phyloP scores from a whole-genome alignment of 2,329 filamentous ascomycete genomes.

The Fusarium sp. region DNA sequence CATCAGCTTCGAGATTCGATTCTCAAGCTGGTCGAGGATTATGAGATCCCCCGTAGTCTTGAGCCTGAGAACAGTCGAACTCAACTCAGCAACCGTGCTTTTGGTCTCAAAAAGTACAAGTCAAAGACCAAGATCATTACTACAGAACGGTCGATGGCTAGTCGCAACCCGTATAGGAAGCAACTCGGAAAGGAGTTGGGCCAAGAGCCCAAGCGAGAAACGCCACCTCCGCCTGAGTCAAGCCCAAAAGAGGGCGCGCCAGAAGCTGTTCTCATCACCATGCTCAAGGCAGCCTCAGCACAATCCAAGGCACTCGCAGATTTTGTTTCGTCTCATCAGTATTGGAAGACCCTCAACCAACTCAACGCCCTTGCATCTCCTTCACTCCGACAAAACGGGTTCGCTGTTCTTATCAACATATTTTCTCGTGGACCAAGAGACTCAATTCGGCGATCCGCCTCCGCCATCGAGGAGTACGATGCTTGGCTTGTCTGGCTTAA shows the following conservation, averaged over 20 bases:
- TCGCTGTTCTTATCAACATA: conserved; percentile 77
- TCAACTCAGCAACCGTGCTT: conserved; percentile 77
- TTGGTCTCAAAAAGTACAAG: conserved; percentile 67
- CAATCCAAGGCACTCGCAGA: conserved; percentile 83
- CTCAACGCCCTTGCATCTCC: conserved; percentile 71
- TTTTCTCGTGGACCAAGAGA: conserved; percentile 78
- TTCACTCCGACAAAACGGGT: conserved; percentile 73
- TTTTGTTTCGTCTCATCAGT: conserved; percentile 84
- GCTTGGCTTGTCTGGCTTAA: conserved; percentile 87
- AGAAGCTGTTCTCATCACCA: conserved; percentile 71
- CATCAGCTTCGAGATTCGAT: conserved; percentile 84
- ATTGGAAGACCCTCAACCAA: conserved; percentile 84
- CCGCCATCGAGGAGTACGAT: conserved; percentile 81
- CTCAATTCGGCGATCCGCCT: conserved; percentile 74
- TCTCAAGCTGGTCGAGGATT: conserved; percentile 82
- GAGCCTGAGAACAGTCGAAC: conserved; percentile 69
- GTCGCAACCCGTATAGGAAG: conserved; percentile 68
- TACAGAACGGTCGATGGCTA: conserved; percentile 62
- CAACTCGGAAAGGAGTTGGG: conserved; percentile 39
- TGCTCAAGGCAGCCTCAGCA: conserved; percentile 80
- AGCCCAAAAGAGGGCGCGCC: conserved; percentile 53
- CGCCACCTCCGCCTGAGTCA: conserved; percentile 10
- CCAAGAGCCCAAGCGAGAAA: conserved; percentile 17
- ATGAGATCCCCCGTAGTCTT: conserved; percentile 77
- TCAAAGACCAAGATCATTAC: conserved; percentile 69